phyloP scores from a whole-genome alignment of 108 stramenopile species.

The Chaetoceros muelleri region DNA sequence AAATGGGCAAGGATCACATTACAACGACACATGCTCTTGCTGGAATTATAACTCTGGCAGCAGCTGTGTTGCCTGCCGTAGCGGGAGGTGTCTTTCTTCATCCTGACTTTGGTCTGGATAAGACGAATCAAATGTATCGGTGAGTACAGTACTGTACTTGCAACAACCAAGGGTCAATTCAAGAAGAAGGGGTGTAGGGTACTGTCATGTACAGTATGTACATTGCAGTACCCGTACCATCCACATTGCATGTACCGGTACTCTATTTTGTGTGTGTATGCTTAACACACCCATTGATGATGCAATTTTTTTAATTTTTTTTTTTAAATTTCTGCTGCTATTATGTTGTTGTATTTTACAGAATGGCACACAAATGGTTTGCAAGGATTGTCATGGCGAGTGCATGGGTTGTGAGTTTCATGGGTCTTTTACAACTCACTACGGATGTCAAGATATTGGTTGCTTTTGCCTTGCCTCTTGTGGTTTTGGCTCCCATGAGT shows the following conservation, averaged over 20 bases:
- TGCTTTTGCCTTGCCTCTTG: slow-evolving; percentile 46
- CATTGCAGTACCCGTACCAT: too few species aligned
- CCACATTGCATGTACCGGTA: neutral
- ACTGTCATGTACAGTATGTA: too few species aligned
- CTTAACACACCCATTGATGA: neutral
- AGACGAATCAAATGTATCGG: slow-evolving; percentile 59
- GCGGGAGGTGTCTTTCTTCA: slow-evolving; percentile 64
- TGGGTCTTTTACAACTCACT: slow-evolving; percentile 46
- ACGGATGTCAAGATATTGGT: slow-evolving; percentile 27
- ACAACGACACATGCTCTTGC: slow-evolving; percentile 40
- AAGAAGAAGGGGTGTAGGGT: too few species aligned
- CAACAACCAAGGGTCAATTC: too few species aligned
- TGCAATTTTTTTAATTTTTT: neutral
- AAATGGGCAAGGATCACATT: slow-evolving; percentile 46
- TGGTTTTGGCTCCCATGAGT: slow-evolving; percentile 44
- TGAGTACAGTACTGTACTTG: neutral
- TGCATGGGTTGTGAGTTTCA: slow-evolving; percentile 48
- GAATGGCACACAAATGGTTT: slow-evolving; percentile 41
- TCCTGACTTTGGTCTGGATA: slow-evolving; percentile 75
- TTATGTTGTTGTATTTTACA: neutral
- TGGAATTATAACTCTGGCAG: slow-evolving; percentile 34
- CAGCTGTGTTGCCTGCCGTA: slow-evolving; percentile 30
- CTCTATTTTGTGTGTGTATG: neutral
- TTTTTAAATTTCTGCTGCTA: too few species aligned
- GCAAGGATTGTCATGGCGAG: slow-evolving; percentile 30